A percentile compares a stretch with the other conserved stretches of the same genome.
Evolutionary conservation across 768 basidiomycete genomes (phyloP).

Genomic region (Rossbeevera mucosa): DNA sequence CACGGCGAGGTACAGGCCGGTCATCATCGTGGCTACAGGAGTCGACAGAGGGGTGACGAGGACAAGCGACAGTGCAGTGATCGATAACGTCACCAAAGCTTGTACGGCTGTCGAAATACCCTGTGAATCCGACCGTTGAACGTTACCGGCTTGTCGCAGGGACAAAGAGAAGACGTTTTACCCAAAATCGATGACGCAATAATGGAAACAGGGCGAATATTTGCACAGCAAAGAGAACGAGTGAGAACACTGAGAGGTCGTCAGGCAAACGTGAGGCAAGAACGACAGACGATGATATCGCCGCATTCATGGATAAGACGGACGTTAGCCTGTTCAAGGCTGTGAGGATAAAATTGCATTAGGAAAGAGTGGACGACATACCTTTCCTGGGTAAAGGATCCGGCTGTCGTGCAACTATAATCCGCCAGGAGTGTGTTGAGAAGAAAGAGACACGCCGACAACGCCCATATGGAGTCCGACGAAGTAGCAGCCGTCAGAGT

Average conservation of each 20-base stretch:
- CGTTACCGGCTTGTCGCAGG: conserved; percentile 9
- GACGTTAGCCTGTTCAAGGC: conserved; percentile 65
- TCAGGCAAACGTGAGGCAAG: conserved; percentile 84
- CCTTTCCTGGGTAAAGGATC: conserved; percentile 56
- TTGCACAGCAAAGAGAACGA: conserved; percentile 80
- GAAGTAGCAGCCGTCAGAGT: conserved; percentile 94
- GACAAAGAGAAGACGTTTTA: conserved; percentile 27
- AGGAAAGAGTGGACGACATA: conserved; percentile 29
- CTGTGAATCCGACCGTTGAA: conserved; percentile 36
- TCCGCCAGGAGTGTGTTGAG: conserved; percentile 82
- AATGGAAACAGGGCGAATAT: conserved; percentile 82
- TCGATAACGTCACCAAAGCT: conserved; percentile 46
- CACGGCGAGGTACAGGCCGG: conserved; percentile 47
- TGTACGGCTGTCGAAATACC: conserved; percentile 44
- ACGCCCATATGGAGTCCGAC: conserved; percentile 94
- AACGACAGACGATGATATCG: conserved; percentile 88
- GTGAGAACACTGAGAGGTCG: conserved; percentile 83
- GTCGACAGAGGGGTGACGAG: conserved; percentile 53
- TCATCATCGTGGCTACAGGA: conserved; percentile 51
- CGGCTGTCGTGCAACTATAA: conserved; percentile 52
- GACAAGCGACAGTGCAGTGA: conserved; percentile 47
- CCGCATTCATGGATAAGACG: conserved; percentile 85
- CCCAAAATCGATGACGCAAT: conserved; percentile 69
- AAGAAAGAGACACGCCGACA: conserved; percentile 79
- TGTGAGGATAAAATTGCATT: conserved; percentile 22